These are phyloP conservation scores for Gossypium thurberi DNA, from an alignment of 345 rosid genomes.

Conservation along the genomic window DNA sequence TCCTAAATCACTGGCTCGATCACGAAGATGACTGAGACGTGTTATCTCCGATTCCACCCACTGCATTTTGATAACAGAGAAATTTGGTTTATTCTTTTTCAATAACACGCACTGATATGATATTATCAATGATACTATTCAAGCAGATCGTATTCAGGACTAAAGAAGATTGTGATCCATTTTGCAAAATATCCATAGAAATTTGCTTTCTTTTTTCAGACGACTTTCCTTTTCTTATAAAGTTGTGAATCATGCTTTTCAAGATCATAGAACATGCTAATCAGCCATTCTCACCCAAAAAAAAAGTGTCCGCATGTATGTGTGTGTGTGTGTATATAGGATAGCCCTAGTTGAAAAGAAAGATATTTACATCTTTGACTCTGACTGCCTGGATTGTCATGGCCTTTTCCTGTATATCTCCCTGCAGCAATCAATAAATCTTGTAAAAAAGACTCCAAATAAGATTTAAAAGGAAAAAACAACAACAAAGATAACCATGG, in stretches of 20 bases:
- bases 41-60: constrained; percentile 78
- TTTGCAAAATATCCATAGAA: background rate
- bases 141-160: background rate
- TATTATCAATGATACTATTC: background rate
- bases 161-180: background rate
- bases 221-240: background rate
- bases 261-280: background rate
- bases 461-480: background rate
- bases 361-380: constrained; percentile 81
- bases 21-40: constrained; percentile 89
- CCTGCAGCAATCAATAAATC: constrained; percentile 42
- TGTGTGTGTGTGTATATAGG: background rate
- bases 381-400: constrained; percentile 79
- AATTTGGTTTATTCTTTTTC: background rate
- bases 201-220: background rate
- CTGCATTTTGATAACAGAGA: constrained; percentile 42
- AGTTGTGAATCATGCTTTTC: background rate
- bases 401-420: constrained; percentile 91
- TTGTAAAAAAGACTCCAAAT: background rate
- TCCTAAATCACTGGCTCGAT: constrained; percentile 98
- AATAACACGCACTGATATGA: background rate
- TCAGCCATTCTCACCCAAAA: background rate
- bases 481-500: background rate
- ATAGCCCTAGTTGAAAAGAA: background rate
- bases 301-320: background rate